phyloP scores from a whole-genome alignment of 2,329 filamentous ascomycete genomes.

The Neonectria ditissima region DNA sequence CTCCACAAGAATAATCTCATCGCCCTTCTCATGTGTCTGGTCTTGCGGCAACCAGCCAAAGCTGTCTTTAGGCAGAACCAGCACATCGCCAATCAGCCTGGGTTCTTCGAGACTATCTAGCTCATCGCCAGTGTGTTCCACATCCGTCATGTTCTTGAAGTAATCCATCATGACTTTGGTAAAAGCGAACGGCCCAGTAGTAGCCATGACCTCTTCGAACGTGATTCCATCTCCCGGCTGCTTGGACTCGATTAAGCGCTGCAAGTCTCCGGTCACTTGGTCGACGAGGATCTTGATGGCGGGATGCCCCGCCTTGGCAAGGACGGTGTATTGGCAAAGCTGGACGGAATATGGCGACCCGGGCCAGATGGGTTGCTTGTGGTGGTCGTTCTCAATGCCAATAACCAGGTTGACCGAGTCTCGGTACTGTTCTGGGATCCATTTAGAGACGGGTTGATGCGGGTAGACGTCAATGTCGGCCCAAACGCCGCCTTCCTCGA shows the following conservation, averaged over 20 bases:
- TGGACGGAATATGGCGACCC: slow-evolving; percentile 77
- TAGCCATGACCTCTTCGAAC: slow-evolving; percentile 49
- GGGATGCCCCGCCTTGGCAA: slow-evolving; percentile 78
- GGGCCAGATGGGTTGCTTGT: slow-evolving; percentile 55
- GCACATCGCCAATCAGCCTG: slow-evolving; percentile 48
- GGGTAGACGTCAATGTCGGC: slow-evolving; percentile 76
- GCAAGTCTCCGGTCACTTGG: slow-evolving; percentile 63
- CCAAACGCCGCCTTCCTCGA: slow-evolving; percentile 79
- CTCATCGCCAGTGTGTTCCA: slow-evolving; percentile 46
- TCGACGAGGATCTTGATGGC: slow-evolving; percentile 74
- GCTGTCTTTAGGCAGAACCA: slow-evolving; percentile 48
- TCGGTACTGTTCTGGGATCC: slow-evolving; percentile 66
- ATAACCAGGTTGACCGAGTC: slow-evolving; percentile 73
- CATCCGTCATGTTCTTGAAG: slow-evolving; percentile 41
- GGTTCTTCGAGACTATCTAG: slow-evolving; percentile 45
- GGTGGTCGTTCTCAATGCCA: slow-evolving; percentile 75
- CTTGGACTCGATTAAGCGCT: slow-evolving; percentile 36
- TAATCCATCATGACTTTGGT: slow-evolving; percentile 49
- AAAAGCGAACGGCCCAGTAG: slow-evolving; percentile 48
- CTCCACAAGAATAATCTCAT: slow-evolving; percentile 34
- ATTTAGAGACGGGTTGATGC: slow-evolving; percentile 72
- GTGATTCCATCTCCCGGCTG: slow-evolving; percentile 26
- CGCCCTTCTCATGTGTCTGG: slow-evolving; percentile 33
- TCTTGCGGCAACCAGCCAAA: slow-evolving; percentile 40
- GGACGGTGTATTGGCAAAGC: slow-evolving; percentile 81